Conservation (phyloP, 306 rosid species). For the Rubus parviflorus region DNA sequence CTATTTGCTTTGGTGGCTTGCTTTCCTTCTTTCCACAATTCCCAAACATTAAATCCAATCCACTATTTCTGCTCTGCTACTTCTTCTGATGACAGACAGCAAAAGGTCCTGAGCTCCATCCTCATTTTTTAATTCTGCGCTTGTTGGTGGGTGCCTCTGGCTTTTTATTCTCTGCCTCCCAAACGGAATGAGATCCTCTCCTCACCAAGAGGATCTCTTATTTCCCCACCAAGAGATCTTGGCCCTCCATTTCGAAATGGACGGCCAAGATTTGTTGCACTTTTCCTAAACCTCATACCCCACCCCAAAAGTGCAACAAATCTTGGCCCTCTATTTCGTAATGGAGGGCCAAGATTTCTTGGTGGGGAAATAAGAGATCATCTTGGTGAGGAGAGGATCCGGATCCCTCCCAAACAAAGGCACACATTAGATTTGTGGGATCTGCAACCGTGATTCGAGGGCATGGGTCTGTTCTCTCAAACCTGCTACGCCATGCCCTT, state of each 20-base stretch:
- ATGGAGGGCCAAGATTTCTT: no score
- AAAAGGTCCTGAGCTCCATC: conserved; percentile 18
- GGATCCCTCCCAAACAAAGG: conserved; percentile 48
- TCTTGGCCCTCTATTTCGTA: no score
- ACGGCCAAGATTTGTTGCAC: no score
- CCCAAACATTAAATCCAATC: conserved; percentile 3
- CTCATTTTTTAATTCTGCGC: conserved; percentile 34
- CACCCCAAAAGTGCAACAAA: no score
- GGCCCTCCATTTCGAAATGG: no score
- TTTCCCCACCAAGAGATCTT: no score
- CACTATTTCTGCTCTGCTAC: conserved; percentile 13
- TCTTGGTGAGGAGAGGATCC: no score
- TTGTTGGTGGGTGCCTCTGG: conserved; percentile 53
- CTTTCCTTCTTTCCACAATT: neutral
- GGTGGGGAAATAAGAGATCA: no score
- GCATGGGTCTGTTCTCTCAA: conserved; percentile 46
- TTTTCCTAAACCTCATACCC: no score
- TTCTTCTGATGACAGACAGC: conserved; percentile 41
- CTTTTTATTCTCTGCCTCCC: conserved; percentile 58
- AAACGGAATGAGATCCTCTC: no score
- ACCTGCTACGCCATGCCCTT: conserved; percentile 34
- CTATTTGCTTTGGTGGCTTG: neutral
- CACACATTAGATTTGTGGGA: conserved; percentile 40
- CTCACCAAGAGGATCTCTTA: no score
- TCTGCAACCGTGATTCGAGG: conserved; percentile 50